phyloP scores from a whole-genome alignment of 768 basidiomycete species.

The Atractiella rhizophila region DNA sequence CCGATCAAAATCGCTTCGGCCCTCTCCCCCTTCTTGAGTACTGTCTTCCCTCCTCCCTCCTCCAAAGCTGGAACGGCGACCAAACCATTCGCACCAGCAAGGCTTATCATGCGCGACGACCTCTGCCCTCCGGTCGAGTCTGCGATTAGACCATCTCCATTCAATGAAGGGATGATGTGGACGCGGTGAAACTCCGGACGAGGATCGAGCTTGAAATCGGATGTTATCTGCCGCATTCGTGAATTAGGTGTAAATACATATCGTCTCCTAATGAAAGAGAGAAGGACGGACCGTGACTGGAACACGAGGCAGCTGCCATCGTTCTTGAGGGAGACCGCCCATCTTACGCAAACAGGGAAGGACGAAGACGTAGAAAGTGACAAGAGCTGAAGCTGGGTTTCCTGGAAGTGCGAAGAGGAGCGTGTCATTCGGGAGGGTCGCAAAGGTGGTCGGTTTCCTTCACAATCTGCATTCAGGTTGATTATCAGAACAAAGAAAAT shows the following conservation, averaged over 20 bases:
- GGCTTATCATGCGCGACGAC: conserved; percentile 52
- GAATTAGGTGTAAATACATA: no score
- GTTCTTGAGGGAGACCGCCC: conserved; percentile 9
- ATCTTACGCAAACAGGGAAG: conserved; percentile 40
- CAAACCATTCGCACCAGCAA: conserved; percentile 57
- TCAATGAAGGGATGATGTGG: conserved; percentile 26
- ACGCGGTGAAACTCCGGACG: conserved; percentile 67
- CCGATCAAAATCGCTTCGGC: conserved; percentile 21
- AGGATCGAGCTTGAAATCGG: conserved; percentile 37
- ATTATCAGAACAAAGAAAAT: not conserved
- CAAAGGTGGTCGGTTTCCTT: conserved; percentile 63
- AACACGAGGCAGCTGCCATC: conserved; percentile 14
- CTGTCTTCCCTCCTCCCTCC: conserved; percentile 18
- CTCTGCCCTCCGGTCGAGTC: conserved; percentile 66
- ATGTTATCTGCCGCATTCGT: conserved; percentile 9
- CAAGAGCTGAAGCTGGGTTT: conserved; percentile 66
- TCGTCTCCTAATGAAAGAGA: not conserved
- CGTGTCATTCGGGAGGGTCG: conserved; percentile 39
- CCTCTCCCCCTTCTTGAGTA: conserved; percentile 32
- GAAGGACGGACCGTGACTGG: conserved; percentile 11
- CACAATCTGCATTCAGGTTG: not conserved
- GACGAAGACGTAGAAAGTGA: conserved; percentile 63
- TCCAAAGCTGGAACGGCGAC: conserved; percentile 35
- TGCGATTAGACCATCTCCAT: conserved; percentile 23
- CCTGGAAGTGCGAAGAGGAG: conserved; percentile 65